phyloP scores from a whole-genome alignment of 148 eudicot genomes.

The Nyssa sinensis region DNA sequence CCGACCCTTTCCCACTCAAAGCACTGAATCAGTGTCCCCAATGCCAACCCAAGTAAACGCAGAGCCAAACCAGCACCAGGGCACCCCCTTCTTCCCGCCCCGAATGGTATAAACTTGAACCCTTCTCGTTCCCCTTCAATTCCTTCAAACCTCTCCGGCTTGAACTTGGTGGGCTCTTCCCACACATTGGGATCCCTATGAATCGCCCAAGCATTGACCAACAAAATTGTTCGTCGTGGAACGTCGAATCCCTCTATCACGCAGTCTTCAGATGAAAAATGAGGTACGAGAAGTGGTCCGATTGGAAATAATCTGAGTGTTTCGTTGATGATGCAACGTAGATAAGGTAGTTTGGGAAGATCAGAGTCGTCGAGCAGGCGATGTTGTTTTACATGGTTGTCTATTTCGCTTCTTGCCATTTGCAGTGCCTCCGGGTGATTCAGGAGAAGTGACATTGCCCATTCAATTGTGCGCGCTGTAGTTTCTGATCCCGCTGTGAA shows the following conservation, averaged over 20 bases:
- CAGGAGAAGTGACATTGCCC: constrained; percentile 31
- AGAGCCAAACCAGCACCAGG: constrained; percentile 34
- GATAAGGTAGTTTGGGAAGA: constrained; percentile 21
- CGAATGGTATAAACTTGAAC: constrained; percentile 37
- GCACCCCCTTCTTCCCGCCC: constrained; percentile 36
- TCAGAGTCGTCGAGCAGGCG: constrained; percentile 20
- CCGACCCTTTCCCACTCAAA: constrained; percentile 34
- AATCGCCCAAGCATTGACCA: constrained; percentile 25
- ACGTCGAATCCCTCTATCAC: not conserved
- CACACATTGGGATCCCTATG: constrained; percentile 39
- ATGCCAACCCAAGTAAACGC: constrained; percentile 20
- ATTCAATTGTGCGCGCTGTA: constrained; percentile 25
- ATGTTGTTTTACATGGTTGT: constrained; percentile 5
- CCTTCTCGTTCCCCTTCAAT: constrained; percentile 20
- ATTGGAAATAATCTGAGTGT: constrained; percentile 27
- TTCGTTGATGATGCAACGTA: constrained; percentile 21
- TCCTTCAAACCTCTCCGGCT: constrained; percentile 38
- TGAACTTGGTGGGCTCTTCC: constrained; percentile 28
- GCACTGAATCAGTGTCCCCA: constrained; percentile 33
- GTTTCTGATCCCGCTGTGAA: constrained; percentile 25
- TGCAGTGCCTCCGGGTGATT: constrained; percentile 20
- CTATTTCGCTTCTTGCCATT: constrained; percentile 23
- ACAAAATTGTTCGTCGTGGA: constrained; percentile 22
- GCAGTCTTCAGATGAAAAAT: constrained; percentile 20
- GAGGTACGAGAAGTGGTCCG: constrained; percentile 22